Base-by-base conservation (phyloP, 2,329 filamentous ascomycete species). In the Phoma sp. region DNA sequence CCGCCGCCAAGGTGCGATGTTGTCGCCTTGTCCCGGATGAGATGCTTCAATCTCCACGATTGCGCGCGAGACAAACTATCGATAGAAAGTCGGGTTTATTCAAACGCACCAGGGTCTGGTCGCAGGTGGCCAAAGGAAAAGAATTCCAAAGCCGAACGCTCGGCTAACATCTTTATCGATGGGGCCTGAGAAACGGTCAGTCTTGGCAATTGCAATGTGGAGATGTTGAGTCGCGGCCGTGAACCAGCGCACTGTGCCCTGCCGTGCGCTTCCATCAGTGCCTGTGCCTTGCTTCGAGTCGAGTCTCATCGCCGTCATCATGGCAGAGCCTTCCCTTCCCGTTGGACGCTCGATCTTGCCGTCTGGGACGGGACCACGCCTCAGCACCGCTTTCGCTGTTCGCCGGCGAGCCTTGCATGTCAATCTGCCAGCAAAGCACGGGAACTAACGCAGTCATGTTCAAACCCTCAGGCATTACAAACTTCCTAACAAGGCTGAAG, bases 171-270 rank as follows among this genome's bases (percentile, higher is more conserved):
- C 12, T 49, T 26, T 48, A 46, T 42, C 39, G 40, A 48, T 30
- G 33, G 38, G 26, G 28, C 20, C 25, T 23, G 23, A 30, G 10
- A 34, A 29, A 37, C 26, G 18, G 25, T 26, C 18, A 34, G 28
- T 39, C 45, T 48, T 54, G 39, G 46, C 51, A 12, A 9, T 4
- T 29, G 18, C 25, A 42, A 18, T 42, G 49, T 42, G 49, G 42
- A 53, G 36, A 42, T 37, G 36, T 42, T 53, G 42, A 42, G 25
- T 51, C 33, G 47, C 20, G n/a, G 32, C n/a, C 21, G 38, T 28
- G 23, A 26, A 4, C 25, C 34, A 36, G 32, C 42, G 28, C 39
- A 25, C 39, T 25, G 15, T 26, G 23, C 36, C 49, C 40, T 52
- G 49, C 49, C 42, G 36, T 52, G 26, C n/a, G 34, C 33, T 38